phyloP scores from a whole-genome alignment of 495 filamentous ascomycete species.

The Daldinia vernicosa region DNA sequence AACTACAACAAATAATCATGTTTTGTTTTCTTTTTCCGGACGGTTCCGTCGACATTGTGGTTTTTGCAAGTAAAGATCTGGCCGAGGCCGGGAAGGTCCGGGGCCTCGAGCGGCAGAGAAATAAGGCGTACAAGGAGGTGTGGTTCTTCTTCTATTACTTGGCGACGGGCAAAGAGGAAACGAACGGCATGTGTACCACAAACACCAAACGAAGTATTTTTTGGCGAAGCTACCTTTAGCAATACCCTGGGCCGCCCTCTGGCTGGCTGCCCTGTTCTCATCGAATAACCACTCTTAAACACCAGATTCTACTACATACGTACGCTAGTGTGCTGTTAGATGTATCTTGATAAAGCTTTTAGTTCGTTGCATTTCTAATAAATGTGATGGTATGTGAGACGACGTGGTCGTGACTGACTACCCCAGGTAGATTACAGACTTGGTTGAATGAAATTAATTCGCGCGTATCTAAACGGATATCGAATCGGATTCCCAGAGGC shows the following conservation, averaged over 20 bases:
- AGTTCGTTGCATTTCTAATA: background rate
- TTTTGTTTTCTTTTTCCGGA: slow-evolving; percentile 10
- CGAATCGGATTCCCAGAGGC: too few relatives aligned
- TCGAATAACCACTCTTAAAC: background rate
- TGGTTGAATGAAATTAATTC: background rate
- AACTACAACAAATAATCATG: slow-evolving; percentile 2
- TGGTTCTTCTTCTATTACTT: slow-evolving; percentile 3
- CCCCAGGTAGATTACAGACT: background rate
- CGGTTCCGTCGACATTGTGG: slow-evolving; percentile 2
- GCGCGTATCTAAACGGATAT: too few relatives aligned
- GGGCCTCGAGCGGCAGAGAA: background rate
- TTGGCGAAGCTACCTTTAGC: background rate
- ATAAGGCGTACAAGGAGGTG: slow-evolving; percentile 11
- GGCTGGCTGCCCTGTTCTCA: background rate
- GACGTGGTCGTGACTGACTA: background rate
- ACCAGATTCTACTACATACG: background rate
- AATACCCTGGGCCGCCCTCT: background rate
- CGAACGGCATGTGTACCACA: slow-evolving; percentile 42
- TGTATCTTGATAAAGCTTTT: background rate
- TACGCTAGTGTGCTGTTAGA: background rate
- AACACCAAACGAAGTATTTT: slow-evolving; percentile 18
- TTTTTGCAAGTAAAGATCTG: slow-evolving; percentile 24
- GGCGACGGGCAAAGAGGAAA: slow-evolving; percentile 22
- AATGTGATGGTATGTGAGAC: too few relatives aligned
- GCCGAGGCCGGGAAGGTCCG: background rate